Evolutionary conservation across 2,329 filamentous ascomycete genomes (phyloP).

Genomic region (Botrytis porri): DNA sequence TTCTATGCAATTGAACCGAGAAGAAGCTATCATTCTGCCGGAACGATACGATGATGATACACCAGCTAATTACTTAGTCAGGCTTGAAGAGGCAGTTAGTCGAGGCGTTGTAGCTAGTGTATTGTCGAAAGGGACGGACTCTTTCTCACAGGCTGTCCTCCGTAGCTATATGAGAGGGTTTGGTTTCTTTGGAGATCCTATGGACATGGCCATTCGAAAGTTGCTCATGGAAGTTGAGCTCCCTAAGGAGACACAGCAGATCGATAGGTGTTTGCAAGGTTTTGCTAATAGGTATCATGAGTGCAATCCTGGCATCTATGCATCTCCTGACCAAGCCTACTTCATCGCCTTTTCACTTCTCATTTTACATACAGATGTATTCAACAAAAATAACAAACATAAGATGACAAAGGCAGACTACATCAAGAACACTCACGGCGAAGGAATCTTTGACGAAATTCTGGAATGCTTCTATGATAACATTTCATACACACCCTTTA

Average conservation of each 20-base stretch:
- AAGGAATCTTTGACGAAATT: conserved; percentile 91
- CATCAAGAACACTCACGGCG: conserved; percentile 87
- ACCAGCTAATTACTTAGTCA: conserved; percentile 80
- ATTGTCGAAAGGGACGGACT: conserved; percentile 80
- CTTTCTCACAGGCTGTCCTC: conserved; percentile 78
- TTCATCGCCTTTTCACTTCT: conserved; percentile 96
- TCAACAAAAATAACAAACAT: conserved; percentile 99
- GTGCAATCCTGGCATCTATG: conserved; percentile 95
- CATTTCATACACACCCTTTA: conserved; percentile 96
- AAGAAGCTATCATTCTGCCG: conserved; percentile 67
- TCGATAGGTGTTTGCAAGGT: conserved; percentile 87
- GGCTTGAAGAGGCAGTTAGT: conserved; percentile 76
- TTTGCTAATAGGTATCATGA: conserved; percentile 97
- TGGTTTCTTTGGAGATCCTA: conserved; percentile 91
- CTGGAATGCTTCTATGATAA: conserved; percentile 98
- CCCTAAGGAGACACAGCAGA: conserved; percentile 96
- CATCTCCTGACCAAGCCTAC: conserved; percentile 89
- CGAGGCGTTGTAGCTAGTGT: conserved; percentile 81
- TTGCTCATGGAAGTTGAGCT: conserved; percentile 94
- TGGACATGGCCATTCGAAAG: conserved; percentile 97
- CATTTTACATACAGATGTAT: conserved; percentile 96
- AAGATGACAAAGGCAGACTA: conserved; percentile 98
- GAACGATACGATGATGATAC: conserved; percentile 84
- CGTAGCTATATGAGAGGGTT: conserved; percentile 95
- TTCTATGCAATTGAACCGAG: conserved; percentile 70